Evolutionary conservation across 2,329 filamentous ascomycete species (phyloP).

Genomic region (Xylariaceae sp.): DNA sequence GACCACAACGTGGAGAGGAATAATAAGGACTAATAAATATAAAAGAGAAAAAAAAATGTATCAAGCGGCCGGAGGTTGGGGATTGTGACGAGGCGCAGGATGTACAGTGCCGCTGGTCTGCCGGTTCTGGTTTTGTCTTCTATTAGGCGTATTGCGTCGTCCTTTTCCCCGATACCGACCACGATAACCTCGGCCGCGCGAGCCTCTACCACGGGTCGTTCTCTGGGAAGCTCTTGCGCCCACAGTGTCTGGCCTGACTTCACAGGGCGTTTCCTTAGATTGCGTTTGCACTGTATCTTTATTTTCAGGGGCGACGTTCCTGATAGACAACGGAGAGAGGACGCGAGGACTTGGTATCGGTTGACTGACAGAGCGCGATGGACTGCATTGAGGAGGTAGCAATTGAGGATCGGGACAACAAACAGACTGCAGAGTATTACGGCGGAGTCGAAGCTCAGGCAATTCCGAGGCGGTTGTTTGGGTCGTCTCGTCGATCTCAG

Average conservation of each 20-base stretch:
- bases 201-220: conserved; percentile 19
- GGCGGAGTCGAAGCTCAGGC: conserved; percentile 23
- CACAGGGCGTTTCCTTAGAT: conserved; percentile 1
- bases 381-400: conserved; percentile 23
- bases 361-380: conserved; percentile 28
- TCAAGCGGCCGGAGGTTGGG: neutral
- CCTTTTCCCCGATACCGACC: conserved; percentile 27
- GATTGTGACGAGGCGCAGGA: neutral
- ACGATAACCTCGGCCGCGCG: conserved; percentile 24
- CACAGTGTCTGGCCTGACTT: conserved; percentile 1
- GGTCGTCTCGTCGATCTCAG: conserved; percentile 9
- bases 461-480: conserved; percentile 10
- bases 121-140: conserved; percentile 16
- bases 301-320: neutral
- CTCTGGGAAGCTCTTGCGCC: conserved; percentile 14
- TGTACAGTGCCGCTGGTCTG: neutral
- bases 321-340: neutral
- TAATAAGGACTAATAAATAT: neutral
- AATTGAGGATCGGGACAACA: conserved; percentile 26
- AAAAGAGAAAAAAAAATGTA: neutral
- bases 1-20: neutral
- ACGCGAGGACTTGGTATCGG: conserved; percentile 20
- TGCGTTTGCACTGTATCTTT: neutral
- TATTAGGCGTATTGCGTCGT: conserved; percentile 22
- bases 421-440: conserved; percentile 28